Base-by-base conservation (phyloP, 2,329 filamentous ascomycete genomes). In the Exophiala dermatitidis region DNA sequence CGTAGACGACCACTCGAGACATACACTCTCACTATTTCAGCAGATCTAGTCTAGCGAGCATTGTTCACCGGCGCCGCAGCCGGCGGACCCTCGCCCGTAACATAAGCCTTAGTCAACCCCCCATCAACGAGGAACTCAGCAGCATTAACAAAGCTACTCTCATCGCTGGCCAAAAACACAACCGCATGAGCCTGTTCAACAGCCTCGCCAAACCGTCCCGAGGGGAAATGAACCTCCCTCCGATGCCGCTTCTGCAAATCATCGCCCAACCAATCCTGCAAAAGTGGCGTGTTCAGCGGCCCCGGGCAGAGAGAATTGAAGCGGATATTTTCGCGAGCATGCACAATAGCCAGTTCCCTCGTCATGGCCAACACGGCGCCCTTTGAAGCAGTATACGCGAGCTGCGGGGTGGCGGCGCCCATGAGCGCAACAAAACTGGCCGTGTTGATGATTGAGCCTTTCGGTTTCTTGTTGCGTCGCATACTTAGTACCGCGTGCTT, bases 61-160 rank as follows among this genome's bases (percentile, higher is more conserved):
- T 57, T 61, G 54, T 79, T 80, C 67, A 71, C 69, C 5, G 81
- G 81, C 3, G 78, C 71, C 60, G 71, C 66, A 7, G 77, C 73
- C 1, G 80, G 69, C 1, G 78, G 76, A 8, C 80, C 81, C 60
- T 83, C 77, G 12, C 79, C 76, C 10, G 81, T 84, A 44, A 82
- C 79, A 70, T 96, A 97, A 42, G 90, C 88, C 78, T 87, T 95
- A 65, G 84, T 91, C 88, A 98, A 88, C 56, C 91, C 91, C 54
- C 93, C 93, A 65, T 98, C 93, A 29, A 97, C 90, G 3, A 95
- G 85, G 73, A 97, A 95, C 68, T 97, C 93, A 54, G 82, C 85
- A 7, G 87, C 90, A 61, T 93, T 95, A 65, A 95, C 86, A 64
- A 94, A 95, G 75, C 86, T 88, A 66, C 85, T 83, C 75, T 95